These are phyloP conservation scores for Cytospora piceae DNA, from an alignment of 2,329 filamentous ascomycete genomes.

Conservation along the genomic window DNA sequence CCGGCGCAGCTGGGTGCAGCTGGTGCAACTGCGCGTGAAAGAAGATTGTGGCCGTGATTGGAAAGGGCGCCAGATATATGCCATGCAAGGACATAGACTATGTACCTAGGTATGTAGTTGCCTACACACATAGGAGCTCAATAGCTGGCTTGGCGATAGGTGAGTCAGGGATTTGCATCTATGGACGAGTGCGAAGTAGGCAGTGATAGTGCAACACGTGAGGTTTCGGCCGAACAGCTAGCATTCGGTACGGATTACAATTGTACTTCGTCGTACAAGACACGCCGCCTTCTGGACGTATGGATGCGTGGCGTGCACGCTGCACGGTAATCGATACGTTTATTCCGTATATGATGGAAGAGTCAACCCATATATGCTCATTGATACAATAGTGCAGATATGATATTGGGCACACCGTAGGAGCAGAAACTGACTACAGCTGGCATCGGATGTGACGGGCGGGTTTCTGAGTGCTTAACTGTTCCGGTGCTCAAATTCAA, in stretches of 20 bases:
- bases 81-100: neutral
- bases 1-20: neutral
- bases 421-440: neutral
- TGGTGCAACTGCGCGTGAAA: neutral
- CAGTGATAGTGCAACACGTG: neutral
- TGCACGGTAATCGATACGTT: neutral
- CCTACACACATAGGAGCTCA: neutral
- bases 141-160: neutral
- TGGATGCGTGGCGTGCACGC: neutral
- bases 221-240: neutral
- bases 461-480: neutral
- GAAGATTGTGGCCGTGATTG: neutral
- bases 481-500: neutral
- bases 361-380: no score
- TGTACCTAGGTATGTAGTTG: no score
- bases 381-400: no score
- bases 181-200: neutral
- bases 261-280: neutral
- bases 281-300: neutral
- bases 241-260: neutral
- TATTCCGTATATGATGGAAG: no score
- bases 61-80: neutral
- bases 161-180: neutral
- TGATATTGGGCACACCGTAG: no score
- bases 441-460: neutral